Conservation (phyloP, 2,329 filamentous ascomycete species). For the Sporothrix pallida region DNA sequence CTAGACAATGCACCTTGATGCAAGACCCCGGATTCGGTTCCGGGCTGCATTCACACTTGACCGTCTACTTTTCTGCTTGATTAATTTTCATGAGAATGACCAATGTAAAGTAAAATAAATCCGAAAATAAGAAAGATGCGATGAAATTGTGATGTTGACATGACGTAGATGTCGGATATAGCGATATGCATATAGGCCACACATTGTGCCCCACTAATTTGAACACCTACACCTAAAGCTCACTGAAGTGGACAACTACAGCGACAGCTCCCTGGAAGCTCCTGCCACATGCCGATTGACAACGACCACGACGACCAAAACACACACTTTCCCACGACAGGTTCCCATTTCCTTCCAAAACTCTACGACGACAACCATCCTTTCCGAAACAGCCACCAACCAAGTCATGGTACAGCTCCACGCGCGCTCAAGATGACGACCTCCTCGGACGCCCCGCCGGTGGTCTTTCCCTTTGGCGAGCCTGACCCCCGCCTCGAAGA, state of each 20-base stretch:
- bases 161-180: slow-evolving; percentile 30
- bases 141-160: not conserved
- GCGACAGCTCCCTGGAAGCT: slow-evolving; percentile 24
- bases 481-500: slow-evolving; percentile 71
- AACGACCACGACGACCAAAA: not conserved
- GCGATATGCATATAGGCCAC: slow-evolving; percentile 14
- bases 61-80: not conserved
- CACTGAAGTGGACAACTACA: slow-evolving; percentile 4
- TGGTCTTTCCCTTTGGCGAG: slow-evolving; percentile 38
- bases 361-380: not conserved
- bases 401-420: slow-evolving; percentile 5
- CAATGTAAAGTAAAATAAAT: not conserved
- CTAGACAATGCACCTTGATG: slow-evolving; percentile 26
- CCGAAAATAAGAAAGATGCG: not conserved
- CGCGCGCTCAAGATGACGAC: not conserved
- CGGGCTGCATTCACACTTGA: not conserved
- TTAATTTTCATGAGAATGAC: too few relatives aligned
- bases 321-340: not conserved
- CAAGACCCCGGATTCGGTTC: slow-evolving; percentile 8
- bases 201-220: slow-evolving; percentile 12
- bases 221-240: slow-evolving; percentile 25
- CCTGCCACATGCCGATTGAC: slow-evolving; percentile 6
- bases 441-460: slow-evolving; percentile 16
- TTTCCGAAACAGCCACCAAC: too few relatives aligned
- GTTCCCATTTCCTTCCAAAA: not conserved